Base-by-base conservation (phyloP, 179 eudicot genomes). In the Beta macrorhiza region DNA sequence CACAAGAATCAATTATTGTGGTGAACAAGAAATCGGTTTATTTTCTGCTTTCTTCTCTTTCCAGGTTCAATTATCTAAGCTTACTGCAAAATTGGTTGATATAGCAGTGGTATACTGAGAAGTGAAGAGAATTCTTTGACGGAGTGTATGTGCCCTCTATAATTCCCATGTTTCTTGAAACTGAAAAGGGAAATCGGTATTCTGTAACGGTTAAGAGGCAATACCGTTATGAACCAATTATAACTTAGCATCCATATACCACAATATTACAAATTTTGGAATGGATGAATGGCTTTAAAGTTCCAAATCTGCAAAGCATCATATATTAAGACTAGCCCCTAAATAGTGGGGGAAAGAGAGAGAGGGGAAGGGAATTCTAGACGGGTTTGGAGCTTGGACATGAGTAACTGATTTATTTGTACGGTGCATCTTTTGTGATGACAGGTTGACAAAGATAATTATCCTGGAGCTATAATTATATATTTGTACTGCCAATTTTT, bases 91-190 rank as follows among this genome's bases (percentile, higher is more conserved):
- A 32, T 32, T 32, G 37, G 37, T 32, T 32, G 37, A 32, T 32
- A 32, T 32, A 32, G 37, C 2, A 32, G 37, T 32, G 37, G 2
- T 32, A 32, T 32, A 32, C 37, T 32, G 37, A 32, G 37, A 32
- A 32, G 37, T 32, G 37, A 32, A 32, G 37, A 32, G 37, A 32
- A 32, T 32, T 2, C 37, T 32, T 0, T 32, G 37, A 32, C 2
- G 37, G 37, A 32, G 37, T 32, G 37, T 32, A 32, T 64, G 32
- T 37, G 25, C 37, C 49, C n/a, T 62, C 51, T 44, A 5, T 69
- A 29, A 19, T 80, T 42, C 44, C 59, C 12, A 67, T 65, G 29
- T 76, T 76, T 37, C 32, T 81, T 56, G 22, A 67, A 75, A 45
- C n/a, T 22, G 76, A 12, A 29, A 49, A 19, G 17, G 76, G 17